Percentiles rank a stretch among this genome's conserved stretches.
Evolutionary conservation across 208 protist species (phyloP).

Genomic region (Crithidia acanthocephali): DNA sequence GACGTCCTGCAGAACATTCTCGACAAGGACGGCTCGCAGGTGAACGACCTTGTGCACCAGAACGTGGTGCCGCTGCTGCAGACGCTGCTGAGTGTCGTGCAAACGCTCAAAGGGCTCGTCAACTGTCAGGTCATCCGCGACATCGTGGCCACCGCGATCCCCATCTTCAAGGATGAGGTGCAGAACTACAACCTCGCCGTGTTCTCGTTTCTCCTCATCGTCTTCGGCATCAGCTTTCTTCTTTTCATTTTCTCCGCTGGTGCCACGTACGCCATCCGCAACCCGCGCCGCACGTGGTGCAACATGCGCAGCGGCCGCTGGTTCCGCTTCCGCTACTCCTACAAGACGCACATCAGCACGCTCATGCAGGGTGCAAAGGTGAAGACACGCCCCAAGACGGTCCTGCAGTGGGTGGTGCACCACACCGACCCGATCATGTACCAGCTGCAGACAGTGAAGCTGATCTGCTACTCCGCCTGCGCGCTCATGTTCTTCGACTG

Average conservation of each 20-base stretch:
- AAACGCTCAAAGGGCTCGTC: conserved; percentile 29
- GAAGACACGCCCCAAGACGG: background rate
- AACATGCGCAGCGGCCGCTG: conserved; percentile 41
- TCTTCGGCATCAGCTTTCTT: conserved; percentile 31
- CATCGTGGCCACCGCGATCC: conserved; percentile 28
- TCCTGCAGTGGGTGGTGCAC: conserved; percentile 19
- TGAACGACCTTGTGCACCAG: conserved; percentile 10
- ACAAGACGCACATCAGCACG: conserved; percentile 31
- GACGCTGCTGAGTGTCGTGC: conserved; percentile 16
- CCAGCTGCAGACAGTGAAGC: conserved; percentile 19
- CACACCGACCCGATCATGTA: conserved; percentile 35
- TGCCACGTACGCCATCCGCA: conserved; percentile 18
- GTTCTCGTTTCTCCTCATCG: conserved; percentile 36
- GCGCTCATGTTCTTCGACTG: conserved; percentile 42
- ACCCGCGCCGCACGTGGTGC: conserved; percentile 41
- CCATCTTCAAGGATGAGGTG: conserved; percentile 26
- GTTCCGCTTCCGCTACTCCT: conserved; percentile 51
- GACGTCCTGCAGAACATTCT: conserved; percentile 27
- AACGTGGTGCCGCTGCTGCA: conserved; percentile 31
- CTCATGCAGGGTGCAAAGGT: conserved; percentile 9
- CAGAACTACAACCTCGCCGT: conserved; percentile 36
- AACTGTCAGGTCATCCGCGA: conserved; percentile 44
- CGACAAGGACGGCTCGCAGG: conserved; percentile 8
- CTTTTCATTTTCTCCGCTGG: conserved; percentile 12
- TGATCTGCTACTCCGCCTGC: conserved; percentile 37